phyloP scores from a whole-genome alignment of 345 rosid genomes.

The Noccaea bulbosa region DNA sequence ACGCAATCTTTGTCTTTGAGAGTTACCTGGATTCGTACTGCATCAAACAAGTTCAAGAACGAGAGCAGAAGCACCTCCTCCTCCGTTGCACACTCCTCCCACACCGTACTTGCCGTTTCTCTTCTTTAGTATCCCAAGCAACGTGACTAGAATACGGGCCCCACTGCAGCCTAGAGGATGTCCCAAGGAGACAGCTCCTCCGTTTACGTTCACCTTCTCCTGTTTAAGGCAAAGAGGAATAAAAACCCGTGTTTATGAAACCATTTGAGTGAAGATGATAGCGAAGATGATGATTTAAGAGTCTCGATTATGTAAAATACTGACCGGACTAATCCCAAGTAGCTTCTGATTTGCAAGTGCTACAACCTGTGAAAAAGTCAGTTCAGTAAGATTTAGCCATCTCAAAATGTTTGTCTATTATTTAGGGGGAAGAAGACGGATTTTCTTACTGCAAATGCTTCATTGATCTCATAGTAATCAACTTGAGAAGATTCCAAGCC shows the following conservation, averaged over 20 bases:
- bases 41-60: constrained; percentile 74
- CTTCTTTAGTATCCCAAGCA: constrained; percentile 88
- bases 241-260: constrained; percentile 13
- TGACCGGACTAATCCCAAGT: constrained; percentile 78
- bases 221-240: constrained; percentile 35
- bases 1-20: background rate
- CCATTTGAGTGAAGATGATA: background rate
- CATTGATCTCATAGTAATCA: constrained; percentile 94
- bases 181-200: constrained; percentile 97
- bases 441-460: constrained; percentile 89
- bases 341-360: constrained; percentile 89
- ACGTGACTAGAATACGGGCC: constrained; percentile 91
- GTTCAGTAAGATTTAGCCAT: constrained; percentile 6
- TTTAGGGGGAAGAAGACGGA: background rate
- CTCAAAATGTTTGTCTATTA: background rate
- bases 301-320: constrained; percentile 21
- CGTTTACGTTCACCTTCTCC: constrained; percentile 89
- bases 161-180: constrained; percentile 99
- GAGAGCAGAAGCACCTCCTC: constrained; percentile 95
- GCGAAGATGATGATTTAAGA: constrained; percentile 8
- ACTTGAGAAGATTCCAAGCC: constrained; percentile 81
- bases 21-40: constrained; percentile 30
- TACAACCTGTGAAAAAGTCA: constrained; percentile 63
- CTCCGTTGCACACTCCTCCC: constrained; percentile 96
- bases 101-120: constrained; percentile 82